Evolutionary conservation across 306 rosid species (phyloP), one percentile per base, ranked within the genome.

Genomic region (Herpetospermum pedunculosum): DNA sequence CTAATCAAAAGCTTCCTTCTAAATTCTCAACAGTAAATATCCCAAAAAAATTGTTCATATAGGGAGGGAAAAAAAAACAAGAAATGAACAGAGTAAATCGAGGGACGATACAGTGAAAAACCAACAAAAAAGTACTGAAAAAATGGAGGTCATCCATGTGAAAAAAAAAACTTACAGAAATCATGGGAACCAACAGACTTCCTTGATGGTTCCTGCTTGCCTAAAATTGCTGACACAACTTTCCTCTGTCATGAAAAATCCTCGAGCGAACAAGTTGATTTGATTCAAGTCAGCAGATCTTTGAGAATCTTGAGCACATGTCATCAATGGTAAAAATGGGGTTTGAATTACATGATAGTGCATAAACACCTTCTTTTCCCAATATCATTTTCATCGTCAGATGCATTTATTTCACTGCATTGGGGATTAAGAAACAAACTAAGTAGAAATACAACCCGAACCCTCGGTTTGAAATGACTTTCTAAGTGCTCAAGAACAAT

Each of bases 331-430:
- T 77, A 57, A 82, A 68, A 76, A 46, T 47, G 79, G 77, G 78
- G 50, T 44, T 44, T 44, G 38, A 80, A 83, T 86, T 90, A 92
- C 98, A 92, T 90, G 67, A 92, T 83, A 49, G 88, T 73, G 79
- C 98, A 92, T 1, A 88, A 74, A 83, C 98, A 92, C 53, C 85
- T 78, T 88, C 89, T 87, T 87, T 83, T 88, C 81, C 97, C 91
- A 58, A 79, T 82, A 63, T 87, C 95, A 76, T 84, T 84, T 73
- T 90, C 98, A 34, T 92, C 93, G 55, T 92, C 98, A 18, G 97
- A 88, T 79, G 85, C 90, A 71, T 92, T 91, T 32, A 11, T 79
- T 82, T 92, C 98, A 74, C 98, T 92, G 97, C 90, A 47, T 25
- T 28, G 18, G 32, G n/a, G 58, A 70, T 46, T n/a, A 18, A 26